Evolutionary conservation across 108 stramenopile species (phyloP).

Genomic region (Cyclotella kingstonii): DNA sequence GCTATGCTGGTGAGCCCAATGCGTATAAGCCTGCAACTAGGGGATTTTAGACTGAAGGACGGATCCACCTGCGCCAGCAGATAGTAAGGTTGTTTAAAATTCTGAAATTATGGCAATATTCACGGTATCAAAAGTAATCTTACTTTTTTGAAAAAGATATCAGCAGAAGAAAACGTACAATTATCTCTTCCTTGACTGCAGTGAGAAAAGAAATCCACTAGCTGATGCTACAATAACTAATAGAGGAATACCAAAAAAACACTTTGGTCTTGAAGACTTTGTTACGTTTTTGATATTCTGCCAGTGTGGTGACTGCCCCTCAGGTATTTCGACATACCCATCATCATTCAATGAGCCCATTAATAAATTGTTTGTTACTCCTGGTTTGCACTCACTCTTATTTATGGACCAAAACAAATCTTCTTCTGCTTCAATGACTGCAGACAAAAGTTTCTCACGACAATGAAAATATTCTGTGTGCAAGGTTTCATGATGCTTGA

Average conservation of each 20-base stretch:
- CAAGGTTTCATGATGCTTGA: slow-evolving; percentile 1
- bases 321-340: slow-evolving; percentile 22
- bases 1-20: no score
- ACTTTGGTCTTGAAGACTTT: neutral
- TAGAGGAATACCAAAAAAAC: neutral
- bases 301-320: neutral
- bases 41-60: no score
- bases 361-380: neutral
- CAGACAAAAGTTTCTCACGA: slow-evolving; percentile 14
- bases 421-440: slow-evolving; percentile 28
- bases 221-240: neutral
- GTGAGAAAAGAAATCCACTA: neutral
- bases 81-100: no score
- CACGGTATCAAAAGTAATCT: no score
- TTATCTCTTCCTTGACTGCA: slow-evolving; percentile 10
- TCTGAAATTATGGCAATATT: no score
- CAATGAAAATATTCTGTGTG: slow-evolving; percentile 9
- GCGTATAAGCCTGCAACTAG: no score
- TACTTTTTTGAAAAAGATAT: no score
- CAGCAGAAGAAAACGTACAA: no score
- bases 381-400: neutral
- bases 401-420: slow-evolving; percentile 13
- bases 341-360: slow-evolving; percentile 17
- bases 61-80: no score
- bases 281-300: neutral